phyloP scores from a whole-genome alignment of 1,139 yeast species.

The Arxiozyma heterogenica region DNA sequence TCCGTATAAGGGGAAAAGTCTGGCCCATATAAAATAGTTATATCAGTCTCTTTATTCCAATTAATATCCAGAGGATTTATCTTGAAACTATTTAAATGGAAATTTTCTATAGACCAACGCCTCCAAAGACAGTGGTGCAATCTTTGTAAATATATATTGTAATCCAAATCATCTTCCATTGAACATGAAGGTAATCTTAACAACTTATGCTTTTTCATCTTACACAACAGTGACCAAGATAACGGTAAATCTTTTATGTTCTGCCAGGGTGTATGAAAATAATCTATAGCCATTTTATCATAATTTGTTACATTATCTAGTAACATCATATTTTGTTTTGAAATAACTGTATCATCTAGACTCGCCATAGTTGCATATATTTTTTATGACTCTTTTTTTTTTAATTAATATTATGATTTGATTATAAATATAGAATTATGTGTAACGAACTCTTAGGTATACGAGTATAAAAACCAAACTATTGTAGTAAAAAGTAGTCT shows the following conservation, averaged over 20 bases:
- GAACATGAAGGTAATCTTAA: conserved; percentile 28
- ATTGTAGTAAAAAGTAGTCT: background rate
- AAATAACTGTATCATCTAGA: conserved; percentile 25
- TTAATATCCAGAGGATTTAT: conserved; percentile 24
- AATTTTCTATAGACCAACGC: conserved; percentile 25
- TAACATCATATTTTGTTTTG: conserved; percentile 24
- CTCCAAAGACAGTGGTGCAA: conserved; percentile 29
- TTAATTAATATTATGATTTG: background rate
- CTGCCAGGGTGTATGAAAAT: conserved; percentile 20
- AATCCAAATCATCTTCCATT: conserved; percentile 24
- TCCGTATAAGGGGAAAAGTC: conserved; percentile 12
- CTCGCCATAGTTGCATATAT: conserved; percentile 14
- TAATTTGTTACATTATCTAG: conserved; percentile 29
- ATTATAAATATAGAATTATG: background rate
- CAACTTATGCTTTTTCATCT: conserved; percentile 25
- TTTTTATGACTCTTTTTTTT: too few relatives aligned
- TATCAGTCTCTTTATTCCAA: conserved; percentile 29
- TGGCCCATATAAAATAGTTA: conserved; percentile 29
- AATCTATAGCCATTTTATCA: conserved; percentile 25
- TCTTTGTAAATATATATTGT: conserved; percentile 23
- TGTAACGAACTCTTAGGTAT: background rate
- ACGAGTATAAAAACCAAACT: too few relatives aligned
- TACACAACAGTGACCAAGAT: conserved; percentile 21
- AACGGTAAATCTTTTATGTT: conserved; percentile 15
- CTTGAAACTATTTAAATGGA: conserved; percentile 11